phyloP scores from a whole-genome alignment of 1,284 basidiomycete genomes.

The Apiotrichum akiyoshidainum region DNA sequence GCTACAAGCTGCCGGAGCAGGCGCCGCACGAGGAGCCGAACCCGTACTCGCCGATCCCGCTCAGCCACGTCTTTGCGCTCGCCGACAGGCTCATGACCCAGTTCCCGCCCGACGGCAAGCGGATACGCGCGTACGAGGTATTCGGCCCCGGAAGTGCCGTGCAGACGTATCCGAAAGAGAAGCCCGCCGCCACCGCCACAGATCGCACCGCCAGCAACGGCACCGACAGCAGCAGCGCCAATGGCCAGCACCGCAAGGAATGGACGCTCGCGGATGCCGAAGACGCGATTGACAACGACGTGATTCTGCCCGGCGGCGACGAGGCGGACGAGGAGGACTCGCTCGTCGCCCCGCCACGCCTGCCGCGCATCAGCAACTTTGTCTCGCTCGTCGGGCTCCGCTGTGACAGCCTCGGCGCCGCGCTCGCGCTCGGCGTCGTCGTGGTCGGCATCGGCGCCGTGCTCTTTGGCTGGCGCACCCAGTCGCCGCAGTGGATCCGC shows the following conservation, averaged over 20 bases:
- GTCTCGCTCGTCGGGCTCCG: background rate
- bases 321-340: slow-evolving; percentile 16
- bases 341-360: slow-evolving; percentile 3
- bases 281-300: slow-evolving; percentile 21
- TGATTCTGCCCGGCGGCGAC: slow-evolving; percentile 18
- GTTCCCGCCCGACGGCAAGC: slow-evolving; percentile 40
- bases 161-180: slow-evolving; percentile 35
- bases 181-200: too few relatives aligned
- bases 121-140: slow-evolving; percentile 40
- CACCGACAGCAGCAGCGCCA: too few relatives aligned
- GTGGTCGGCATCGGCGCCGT: slow-evolving; percentile 41
- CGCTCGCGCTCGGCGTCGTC: slow-evolving; percentile 35
- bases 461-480: slow-evolving; percentile 29
- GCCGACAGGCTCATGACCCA: slow-evolving; percentile 39
- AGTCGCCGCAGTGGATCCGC: slow-evolving; percentile 26
- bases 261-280: slow-evolving; percentile 22
- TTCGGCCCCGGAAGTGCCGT: slow-evolving; percentile 45
- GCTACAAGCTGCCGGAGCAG: background rate
- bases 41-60: slow-evolving; percentile 39
- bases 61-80: slow-evolving; percentile 42
- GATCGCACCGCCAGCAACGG: too few relatives aligned
- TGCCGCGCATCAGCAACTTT: background rate
- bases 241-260: slow-evolving; percentile 4
- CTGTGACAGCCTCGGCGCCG: slow-evolving; percentile 23
- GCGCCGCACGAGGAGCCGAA: slow-evolving; percentile 27